phyloP scores from a whole-genome alignment of 441 rosid species.

The Pelargonium exstipulatum region DNA sequence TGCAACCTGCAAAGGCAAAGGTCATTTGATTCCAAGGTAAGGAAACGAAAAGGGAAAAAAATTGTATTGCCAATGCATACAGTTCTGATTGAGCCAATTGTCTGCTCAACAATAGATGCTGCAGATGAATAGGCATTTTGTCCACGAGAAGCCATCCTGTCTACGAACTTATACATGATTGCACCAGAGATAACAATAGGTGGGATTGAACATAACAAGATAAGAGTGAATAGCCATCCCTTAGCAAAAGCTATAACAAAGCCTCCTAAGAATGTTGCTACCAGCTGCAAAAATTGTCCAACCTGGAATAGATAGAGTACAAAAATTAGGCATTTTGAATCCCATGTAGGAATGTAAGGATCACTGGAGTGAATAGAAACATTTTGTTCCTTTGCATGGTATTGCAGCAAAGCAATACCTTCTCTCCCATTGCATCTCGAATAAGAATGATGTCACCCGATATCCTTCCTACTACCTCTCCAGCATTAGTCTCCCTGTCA shows the following conservation, averaged over 20 bases:
- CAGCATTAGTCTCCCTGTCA: constrained; percentile 65
- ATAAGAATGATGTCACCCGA: constrained; percentile 79
- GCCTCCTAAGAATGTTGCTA: constrained; percentile 60
- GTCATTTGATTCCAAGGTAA: neutral
- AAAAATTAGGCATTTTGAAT: constrained; percentile 7
- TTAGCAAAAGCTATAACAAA: constrained; percentile 45
- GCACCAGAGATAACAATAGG: constrained; percentile 49
- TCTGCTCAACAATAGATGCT: constrained; percentile 65
- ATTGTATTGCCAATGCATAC: constrained; percentile 30
- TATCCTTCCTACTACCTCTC: constrained; percentile 80
- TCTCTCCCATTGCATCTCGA: constrained; percentile 87
- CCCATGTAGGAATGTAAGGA: neutral
- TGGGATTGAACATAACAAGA: constrained; percentile 54
- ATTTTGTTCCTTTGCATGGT: neutral
- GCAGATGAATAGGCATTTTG: constrained; percentile 63
- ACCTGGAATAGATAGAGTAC: constrained; percentile 38
- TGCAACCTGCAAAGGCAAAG: constrained; percentile 44
- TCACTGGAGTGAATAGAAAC: neutral
- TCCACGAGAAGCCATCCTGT: constrained; percentile 53
- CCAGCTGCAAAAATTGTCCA: constrained; percentile 60
- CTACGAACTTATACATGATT: constrained; percentile 33
- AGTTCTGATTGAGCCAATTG: constrained; percentile 68
- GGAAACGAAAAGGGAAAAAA: neutral
- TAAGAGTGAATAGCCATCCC: constrained; percentile 57
- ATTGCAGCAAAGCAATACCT: constrained; percentile 32